These are phyloP conservation scores for Cryphonectria parasitica DNA, from an alignment of 2,329 filamentous ascomycete genomes.

Conservation along the genomic window DNA sequence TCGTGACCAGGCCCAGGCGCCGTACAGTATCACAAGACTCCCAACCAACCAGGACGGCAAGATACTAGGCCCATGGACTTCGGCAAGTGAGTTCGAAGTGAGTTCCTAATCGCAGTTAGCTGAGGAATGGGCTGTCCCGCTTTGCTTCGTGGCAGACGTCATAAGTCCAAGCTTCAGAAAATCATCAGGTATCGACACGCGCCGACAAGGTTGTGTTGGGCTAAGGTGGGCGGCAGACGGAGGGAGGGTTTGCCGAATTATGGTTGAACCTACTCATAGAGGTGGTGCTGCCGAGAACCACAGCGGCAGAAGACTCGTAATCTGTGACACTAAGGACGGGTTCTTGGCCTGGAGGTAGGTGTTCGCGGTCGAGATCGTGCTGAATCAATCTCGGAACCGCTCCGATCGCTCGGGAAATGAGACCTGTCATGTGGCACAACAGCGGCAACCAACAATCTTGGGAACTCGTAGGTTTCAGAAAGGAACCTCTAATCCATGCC, in stretches of 20 bases:
- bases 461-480: constrained; percentile 11
- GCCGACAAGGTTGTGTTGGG: background rate
- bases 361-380: constrained; percentile 3
- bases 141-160: background rate
- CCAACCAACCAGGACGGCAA: background rate
- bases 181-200: background rate
- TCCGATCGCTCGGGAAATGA: constrained; percentile 23
- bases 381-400: constrained; percentile 22
- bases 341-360: background rate
- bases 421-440: constrained; percentile 25
- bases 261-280: background rate
- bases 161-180: background rate
- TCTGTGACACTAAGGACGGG: background rate
- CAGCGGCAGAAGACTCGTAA: background rate
- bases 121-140: background rate
- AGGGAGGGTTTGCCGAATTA: background rate
- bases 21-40: background rate
- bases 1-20: background rate
- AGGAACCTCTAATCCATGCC: background rate
- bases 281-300: background rate
- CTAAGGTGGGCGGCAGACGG: background rate
- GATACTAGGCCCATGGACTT: background rate
- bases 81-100: background rate
- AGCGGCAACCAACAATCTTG: constrained; percentile 22
- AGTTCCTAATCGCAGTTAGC: background rate